Conservation (phyloP, 371 early-diverging fungal genomes). For the Lichtheimia ramosa region DNA sequence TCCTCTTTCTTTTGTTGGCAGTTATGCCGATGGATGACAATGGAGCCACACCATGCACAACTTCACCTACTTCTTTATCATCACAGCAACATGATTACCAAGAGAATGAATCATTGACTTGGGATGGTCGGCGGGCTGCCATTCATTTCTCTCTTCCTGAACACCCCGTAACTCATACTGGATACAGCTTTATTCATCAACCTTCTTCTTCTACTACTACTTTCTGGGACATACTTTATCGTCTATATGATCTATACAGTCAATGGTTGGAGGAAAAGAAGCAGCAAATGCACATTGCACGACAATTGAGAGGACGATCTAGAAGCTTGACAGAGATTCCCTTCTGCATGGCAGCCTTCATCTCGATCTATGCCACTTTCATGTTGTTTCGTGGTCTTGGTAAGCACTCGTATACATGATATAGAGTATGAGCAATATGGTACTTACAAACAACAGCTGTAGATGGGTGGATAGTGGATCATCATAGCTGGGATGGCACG, state of each 20-base stretch:
- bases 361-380: constrained; percentile 18
- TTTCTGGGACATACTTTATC: neutral
- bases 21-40: neutral
- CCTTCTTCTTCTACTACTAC: neutral
- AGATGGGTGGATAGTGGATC: constrained; percentile 21
- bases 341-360: constrained; percentile 15
- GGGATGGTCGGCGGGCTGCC: constrained; percentile 2
- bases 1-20: neutral
- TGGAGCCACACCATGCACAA: neutral
- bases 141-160: constrained; percentile 17
- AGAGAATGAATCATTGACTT: neutral
- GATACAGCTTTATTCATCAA: neutral
- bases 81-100: neutral
- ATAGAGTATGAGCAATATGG: neutral
- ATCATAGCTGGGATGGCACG: constrained; percentile 15
- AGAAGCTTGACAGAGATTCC: constrained; percentile 10
- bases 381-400: constrained; percentile 11
- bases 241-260: no score
- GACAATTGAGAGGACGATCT: neutral
- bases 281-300: constrained; percentile 1
- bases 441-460: constrained; percentile 8
- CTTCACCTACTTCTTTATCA: neutral
- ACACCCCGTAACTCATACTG: constrained; percentile 3
- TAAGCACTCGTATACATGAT: neutral
- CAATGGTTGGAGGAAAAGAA: constrained; percentile 3